Base-by-base conservation (phyloP, 2,329 filamentous ascomycete species). In the Fonsecaea pedrosoi region DNA sequence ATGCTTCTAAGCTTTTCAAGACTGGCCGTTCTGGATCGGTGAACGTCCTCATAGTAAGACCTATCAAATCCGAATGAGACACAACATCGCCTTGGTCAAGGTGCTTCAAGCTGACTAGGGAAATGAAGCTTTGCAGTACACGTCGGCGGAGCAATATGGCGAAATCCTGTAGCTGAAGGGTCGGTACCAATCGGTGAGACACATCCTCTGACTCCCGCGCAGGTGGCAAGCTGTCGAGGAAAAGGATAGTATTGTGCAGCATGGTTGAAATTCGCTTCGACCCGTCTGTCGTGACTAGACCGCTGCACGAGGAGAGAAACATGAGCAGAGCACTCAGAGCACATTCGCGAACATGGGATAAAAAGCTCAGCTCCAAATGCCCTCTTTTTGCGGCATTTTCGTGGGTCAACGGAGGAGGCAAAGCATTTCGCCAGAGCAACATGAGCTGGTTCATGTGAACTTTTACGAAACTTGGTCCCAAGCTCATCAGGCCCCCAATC, bases 391-490 rank as follows among this genome's bases (percentile, higher is more conserved):
- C 87, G 59, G 92, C 92, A 72, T 95, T 96, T 72, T 98, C 94
- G 77, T 93, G 96, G 38, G 92, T 90, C n/a, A 98, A 80, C 5
- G 96, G 94, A 75, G 96, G 97, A 0, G 96, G 94, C 10, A 99
- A 84, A 0, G 95, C 94, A 78, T 98, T 99, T 79, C 97, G 97
- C 95, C 95, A 99, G 6, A 99, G 82, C 8, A 99, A 82, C 64
- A 99, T 87, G 25, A 99, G 84, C 75, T 99, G 95, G 2, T 94
- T 94, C 7, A 99, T 85, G 78, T 99, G 95, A 30, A 98, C 98
- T 80, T 99, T 99, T 78, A 98, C 94, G 77, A 99, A 99, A 77
- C 97, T 98, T 3, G 95, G 94, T 0, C 95, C 95, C 0, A 99
- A 85, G 0, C 94, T 93, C 94, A 98, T 98, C 62, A 99, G 82